Conservation (phyloP, 305 asterid species). For the Euphrasia arctica region DNA sequence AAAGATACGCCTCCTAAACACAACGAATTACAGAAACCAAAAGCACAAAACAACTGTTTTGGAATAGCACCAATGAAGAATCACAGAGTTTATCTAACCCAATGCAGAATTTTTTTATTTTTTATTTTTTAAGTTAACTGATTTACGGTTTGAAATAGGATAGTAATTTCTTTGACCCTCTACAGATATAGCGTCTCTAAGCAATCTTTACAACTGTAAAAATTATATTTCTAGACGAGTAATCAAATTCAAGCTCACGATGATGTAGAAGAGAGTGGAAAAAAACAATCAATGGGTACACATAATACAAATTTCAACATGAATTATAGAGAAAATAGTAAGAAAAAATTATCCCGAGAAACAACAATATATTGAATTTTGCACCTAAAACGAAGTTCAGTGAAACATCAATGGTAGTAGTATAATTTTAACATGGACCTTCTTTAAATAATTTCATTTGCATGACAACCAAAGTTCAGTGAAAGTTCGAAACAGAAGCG, state of each 20-base stretch:
- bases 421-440: not conserved
- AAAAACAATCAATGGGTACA: no score
- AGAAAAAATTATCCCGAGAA: not conserved
- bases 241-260: not conserved
- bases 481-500: not conserved
- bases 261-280: not conserved
- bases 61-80: not conserved
- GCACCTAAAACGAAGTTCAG: not conserved
- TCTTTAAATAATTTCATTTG: constrained; percentile 2
- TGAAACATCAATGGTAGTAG: not conserved
- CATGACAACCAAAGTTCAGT: not conserved
- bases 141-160: not conserved
- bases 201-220: not conserved
- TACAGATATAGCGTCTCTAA: not conserved
- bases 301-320: not conserved
- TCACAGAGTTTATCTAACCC: not conserved
- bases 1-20: not conserved
- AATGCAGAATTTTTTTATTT: not conserved
- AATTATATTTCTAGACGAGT: not conserved
- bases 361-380: not conserved
- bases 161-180: not conserved
- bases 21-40: not conserved
- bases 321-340: not conserved
- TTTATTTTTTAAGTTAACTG: constrained; percentile 7
- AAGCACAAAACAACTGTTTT: not conserved